Evolutionary conservation across 805 yeast species (phyloP), one percentile per base, ranked within the genome.

Genomic region (Saccharomycopsis amapae): DNA sequence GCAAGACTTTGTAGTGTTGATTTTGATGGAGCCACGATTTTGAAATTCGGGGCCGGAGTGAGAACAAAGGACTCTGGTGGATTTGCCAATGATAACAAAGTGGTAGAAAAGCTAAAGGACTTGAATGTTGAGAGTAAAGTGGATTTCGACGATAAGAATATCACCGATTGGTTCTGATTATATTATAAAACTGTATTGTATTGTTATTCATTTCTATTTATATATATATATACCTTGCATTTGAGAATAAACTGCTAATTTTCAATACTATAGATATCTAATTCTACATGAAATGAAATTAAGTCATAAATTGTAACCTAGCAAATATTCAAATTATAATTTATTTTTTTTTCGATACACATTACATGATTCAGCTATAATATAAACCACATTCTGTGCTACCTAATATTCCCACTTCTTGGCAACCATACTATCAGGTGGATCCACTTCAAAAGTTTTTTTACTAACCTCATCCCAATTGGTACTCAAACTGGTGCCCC

Each of bases 401-500:
- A 12, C n/a, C n/a, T 20, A 39, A 6, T 40, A 10, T 5, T 24
- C 43, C 79, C 81, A 80, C 38, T 69, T 64, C 56, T 71, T 77
- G 2, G 76, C 72, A 55, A 72, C 79, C 75, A 78, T 72, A 12
- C 87, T 90, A 36, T 78, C 81, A 0, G 95, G 95, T 0, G 95
- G 88, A 20, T 71, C 63, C 2, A 81, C 73, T 56, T 80, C 83
- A 37, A 82, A 83, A 18, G 62, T 69, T 49, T 76, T 78, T 46
- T 73, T 69, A 32, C 76, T 69, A 2, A 94, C 97, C 49, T 87
- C 95, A 9, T 66, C 74, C 99, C 99, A 93, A 59, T 86, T 85
- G 3, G 98, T 93, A 38, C 95, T 85, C 48, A 93, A 68, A 1
- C 95, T 78, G 0, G 98, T 93, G 18, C 99, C 99, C 56, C 85